Evolutionary conservation across 352 stramenopile genomes (phyloP), one percentile per base, ranked within the genome.

Genomic region (Phytopythium litorale): DNA sequence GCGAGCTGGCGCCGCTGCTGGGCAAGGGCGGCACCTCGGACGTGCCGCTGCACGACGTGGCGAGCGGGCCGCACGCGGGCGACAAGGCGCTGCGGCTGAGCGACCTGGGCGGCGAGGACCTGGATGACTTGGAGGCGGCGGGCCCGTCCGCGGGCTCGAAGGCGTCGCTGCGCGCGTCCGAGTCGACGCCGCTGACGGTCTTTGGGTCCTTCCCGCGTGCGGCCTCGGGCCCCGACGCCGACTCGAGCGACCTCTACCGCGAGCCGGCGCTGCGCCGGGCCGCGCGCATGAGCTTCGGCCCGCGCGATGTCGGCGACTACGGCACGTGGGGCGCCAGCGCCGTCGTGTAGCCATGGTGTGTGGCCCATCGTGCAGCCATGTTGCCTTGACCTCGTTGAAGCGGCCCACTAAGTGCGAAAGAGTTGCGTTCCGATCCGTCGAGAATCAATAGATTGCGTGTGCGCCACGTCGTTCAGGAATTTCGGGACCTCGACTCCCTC

Each of bases 161-260:
- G 35, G 3, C 37, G 12, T 37, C 55, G 55, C 23, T 38, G 23
- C 55, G 42, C 42, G 55, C 38, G 38, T 50, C 23, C 38, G 75
- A 84, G 60, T 64, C 72, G 13, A 76, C 77, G 23, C 56, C 78
- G 19, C 46, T 86, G 48, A 64, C 84, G 19, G 48, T 79, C 42
- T 65, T 79, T 42, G 64, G 66, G 19, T 75, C 60, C 4, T 78
- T 50, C 51, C 48, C 56, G 25, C 68, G 70, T 9, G 62, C 66
- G 0, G 51, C 68, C 12, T 49, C 51, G 0, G 65, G 53, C n/a
- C 67, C 58, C 21, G 72, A 81, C 15, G 66, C 63, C 40, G 72
- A 87, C 33, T 83, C 84, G 55, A 90, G 79, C 64, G 81, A 93
- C 49, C 51, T 84, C 57, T 93, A 93, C 57, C 78, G 84, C 49